Conservation (phyloP, 2,329 filamentous ascomycete genomes). For the Bipolaris oryzae region DNA sequence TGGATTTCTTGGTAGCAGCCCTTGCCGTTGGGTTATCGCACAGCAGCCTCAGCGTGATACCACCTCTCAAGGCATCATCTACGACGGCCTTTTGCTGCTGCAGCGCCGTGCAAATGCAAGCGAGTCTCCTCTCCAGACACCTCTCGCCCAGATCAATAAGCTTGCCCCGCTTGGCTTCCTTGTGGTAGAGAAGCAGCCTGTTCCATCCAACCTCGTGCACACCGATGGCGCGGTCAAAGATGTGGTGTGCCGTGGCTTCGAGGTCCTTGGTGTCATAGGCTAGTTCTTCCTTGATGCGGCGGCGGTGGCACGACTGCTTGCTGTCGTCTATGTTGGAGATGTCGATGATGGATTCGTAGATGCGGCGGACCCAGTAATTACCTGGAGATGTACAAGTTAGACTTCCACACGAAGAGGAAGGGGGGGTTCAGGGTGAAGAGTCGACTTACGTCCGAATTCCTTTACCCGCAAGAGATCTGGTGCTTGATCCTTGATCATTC, state of each 20-base stretch:
- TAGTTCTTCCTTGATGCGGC: constrained; percentile 20
- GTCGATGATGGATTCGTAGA: constrained; percentile 41
- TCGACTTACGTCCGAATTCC: constrained; percentile 25
- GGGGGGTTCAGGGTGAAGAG: background rate
- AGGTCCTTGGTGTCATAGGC: constrained; percentile 27
- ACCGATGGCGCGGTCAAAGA: constrained; percentile 34
- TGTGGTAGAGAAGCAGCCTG: constrained; percentile 29
- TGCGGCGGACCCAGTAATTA: constrained; percentile 39
- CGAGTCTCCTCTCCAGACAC: constrained; percentile 30
- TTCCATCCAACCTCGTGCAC: constrained; percentile 38
- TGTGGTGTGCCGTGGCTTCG: constrained; percentile 37
- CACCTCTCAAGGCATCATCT: constrained; percentile 37
- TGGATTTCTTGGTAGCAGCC: constrained; percentile 27
- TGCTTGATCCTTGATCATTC: constrained; percentile 19
- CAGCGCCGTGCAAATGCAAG: constrained; percentile 28
- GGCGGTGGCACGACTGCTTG: constrained; percentile 18
- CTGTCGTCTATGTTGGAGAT: constrained; percentile 25
- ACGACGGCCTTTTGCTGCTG: constrained; percentile 31
- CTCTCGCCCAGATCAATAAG: constrained; percentile 21
- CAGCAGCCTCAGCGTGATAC: constrained; percentile 30
- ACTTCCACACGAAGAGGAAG: too few relatives aligned
- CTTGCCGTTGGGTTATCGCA: constrained; percentile 35
- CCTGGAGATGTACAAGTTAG: constrained; percentile 3
- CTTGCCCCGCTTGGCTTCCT: constrained; percentile 32
- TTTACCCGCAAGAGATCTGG: constrained; percentile 30